These are phyloP conservation scores for Ophiostoma tasmaniense DNA, from an alignment of 2,329 filamentous ascomycete species.

Conservation along the genomic window DNA sequence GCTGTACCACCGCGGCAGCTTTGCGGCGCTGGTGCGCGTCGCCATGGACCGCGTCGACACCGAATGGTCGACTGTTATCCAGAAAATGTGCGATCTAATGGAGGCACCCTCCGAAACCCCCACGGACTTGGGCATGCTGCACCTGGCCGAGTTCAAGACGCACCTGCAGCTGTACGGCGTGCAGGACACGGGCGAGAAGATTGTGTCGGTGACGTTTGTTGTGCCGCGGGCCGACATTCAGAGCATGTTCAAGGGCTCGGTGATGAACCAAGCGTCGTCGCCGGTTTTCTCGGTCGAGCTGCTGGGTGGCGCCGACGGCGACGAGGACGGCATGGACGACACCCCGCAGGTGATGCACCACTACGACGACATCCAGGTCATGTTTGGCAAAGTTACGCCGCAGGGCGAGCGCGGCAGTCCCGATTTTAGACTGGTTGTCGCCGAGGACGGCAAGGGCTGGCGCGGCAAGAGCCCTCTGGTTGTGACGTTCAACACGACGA, in stretches of 20 bases:
- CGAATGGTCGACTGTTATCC: slow-evolving; percentile 19
- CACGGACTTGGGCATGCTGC: slow-evolving; percentile 5
- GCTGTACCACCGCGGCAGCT: slow-evolving; percentile 32
- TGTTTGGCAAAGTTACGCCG: neutral
- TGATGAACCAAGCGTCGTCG: neutral
- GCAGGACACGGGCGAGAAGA: neutral
- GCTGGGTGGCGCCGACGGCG: neutral
- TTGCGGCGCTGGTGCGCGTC: slow-evolving; percentile 33
- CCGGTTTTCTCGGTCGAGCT: neutral
- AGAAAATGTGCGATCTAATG: slow-evolving; percentile 20
- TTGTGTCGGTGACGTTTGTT: neutral
- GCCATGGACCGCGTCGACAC: slow-evolving; percentile 30
- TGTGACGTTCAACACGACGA: neutral
- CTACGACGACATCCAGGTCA: neutral
- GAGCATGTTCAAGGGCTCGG: neutral
- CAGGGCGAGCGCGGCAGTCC: neutral
- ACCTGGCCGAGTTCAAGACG: neutral
- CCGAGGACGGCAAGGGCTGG: neutral
- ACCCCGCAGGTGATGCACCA: neutral
- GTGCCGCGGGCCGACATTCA: neutral
- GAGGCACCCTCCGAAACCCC: neutral
- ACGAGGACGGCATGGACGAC: neutral
- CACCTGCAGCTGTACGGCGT: neutral
- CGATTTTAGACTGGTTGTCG: neutral
- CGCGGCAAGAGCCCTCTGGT: neutral